phyloP scores from a whole-genome alignment of 2,329 filamentous ascomycete genomes.

The Hypocrella siamensis region DNA sequence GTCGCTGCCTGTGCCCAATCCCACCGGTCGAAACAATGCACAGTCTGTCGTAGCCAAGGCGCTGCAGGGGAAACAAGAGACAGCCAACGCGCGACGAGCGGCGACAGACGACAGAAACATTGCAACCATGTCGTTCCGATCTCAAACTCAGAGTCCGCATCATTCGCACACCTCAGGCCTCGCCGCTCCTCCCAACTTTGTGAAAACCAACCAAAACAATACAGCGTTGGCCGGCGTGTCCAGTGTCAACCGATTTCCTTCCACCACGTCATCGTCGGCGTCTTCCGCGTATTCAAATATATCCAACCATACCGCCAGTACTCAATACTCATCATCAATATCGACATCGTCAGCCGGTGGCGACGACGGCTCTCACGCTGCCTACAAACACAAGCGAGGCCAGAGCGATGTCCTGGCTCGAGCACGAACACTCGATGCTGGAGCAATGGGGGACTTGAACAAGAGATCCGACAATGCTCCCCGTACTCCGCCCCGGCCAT shows the following conservation, averaged over 20 bases:
- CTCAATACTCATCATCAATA: slow-evolving; percentile 60
- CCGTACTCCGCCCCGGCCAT: slow-evolving; percentile 57
- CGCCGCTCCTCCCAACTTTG: slow-evolving; percentile 1
- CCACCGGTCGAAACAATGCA: slow-evolving; percentile 2
- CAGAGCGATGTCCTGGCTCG: slow-evolving; percentile 52
- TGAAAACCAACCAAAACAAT: slow-evolving; percentile 1
- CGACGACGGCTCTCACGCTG: slow-evolving; percentile 27
- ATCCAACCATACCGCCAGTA: slow-evolving; percentile 39
- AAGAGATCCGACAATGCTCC: slow-evolving; percentile 48
- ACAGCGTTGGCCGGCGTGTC: slow-evolving; percentile 26
- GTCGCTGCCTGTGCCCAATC: no score
- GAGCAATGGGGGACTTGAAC: slow-evolving; percentile 26
- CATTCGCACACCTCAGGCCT: slow-evolving; percentile 36
- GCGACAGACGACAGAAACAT: slow-evolving; percentile 5
- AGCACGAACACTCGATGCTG: slow-evolving; percentile 30
- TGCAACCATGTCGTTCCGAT: slow-evolving; percentile 37
- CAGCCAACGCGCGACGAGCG: background rate
- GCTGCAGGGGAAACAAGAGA: background rate
- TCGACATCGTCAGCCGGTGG: slow-evolving; percentile 54
- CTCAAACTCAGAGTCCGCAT: slow-evolving; percentile 41
- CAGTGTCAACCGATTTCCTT: slow-evolving; percentile 43
- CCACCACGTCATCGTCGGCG: slow-evolving; percentile 54
- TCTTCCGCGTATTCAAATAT: slow-evolving; percentile 51
- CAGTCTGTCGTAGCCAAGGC: background rate
- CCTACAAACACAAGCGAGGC: slow-evolving; percentile 49